Conservation (phyloP, 2,329 filamentous ascomycete genomes). For the Colletotrichum tropicale region DNA sequence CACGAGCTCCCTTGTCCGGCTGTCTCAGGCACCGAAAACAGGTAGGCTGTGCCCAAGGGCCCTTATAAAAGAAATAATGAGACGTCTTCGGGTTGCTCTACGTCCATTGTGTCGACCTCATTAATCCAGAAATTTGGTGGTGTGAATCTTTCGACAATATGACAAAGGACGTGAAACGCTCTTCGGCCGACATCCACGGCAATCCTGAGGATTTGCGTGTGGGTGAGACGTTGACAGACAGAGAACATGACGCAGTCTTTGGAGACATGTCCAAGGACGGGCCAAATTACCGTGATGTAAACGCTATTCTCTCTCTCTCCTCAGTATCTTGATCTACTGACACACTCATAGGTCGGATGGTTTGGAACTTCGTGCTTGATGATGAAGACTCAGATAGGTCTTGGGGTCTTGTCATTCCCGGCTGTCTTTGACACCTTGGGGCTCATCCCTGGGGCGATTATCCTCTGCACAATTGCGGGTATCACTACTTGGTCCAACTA, state of each 20-base stretch:
- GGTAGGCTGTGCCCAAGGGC: neutral
- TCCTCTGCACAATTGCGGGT: slow-evolving; percentile 38
- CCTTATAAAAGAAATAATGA: neutral
- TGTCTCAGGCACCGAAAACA: neutral
- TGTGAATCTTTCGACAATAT: neutral
- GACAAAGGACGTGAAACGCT: neutral
- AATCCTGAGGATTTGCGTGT: neutral
- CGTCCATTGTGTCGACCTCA: neutral
- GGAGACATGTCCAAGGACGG: neutral
- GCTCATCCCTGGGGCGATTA: slow-evolving; percentile 50
- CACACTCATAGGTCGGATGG: slow-evolving; percentile 41
- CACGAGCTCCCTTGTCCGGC: neutral
- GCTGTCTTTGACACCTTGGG: slow-evolving; percentile 47
- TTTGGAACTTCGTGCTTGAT: slow-evolving; percentile 45
- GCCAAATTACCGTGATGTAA: neutral
- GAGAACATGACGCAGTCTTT: neutral
- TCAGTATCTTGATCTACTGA: neutral
- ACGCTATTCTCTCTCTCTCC: neutral
- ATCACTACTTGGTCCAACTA: slow-evolving; percentile 54
- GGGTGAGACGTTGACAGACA: neutral
- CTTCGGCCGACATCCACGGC: neutral
- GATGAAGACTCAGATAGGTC: slow-evolving; percentile 49
- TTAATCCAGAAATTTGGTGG: rapidly evolving
- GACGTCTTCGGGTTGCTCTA: neutral
- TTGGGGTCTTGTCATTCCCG: slow-evolving; percentile 52